phyloP scores from a whole-genome alignment of 768 basidiomycete species.

The Lactifluus pinguis region DNA sequence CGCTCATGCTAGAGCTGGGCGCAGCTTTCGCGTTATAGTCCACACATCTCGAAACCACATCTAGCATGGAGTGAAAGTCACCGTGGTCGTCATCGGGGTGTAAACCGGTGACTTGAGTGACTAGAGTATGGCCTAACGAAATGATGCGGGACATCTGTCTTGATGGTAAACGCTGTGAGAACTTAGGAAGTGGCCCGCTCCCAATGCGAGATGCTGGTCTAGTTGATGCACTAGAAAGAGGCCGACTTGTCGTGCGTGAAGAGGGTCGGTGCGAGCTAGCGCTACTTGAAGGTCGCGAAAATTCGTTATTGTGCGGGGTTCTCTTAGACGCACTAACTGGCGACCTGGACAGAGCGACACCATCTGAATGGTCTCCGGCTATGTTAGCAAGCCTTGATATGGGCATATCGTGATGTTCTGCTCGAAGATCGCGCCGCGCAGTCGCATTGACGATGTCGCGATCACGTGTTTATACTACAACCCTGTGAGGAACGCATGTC shows the following conservation, averaged over 20 bases:
- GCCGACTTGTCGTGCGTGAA: constrained; percentile 35
- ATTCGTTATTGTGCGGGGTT: constrained; percentile 33
- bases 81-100: constrained; percentile 34
- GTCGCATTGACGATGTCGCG: background rate
- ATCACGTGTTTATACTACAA: background rate
- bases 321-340: constrained; percentile 22
- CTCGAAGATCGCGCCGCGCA: background rate
- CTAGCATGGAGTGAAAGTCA: constrained; percentile 41
- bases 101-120: constrained; percentile 45
- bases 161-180: constrained; percentile 44
- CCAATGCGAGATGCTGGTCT: constrained; percentile 26
- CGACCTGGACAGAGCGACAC: background rate
- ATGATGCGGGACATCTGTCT: constrained; percentile 42
- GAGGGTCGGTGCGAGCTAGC: constrained; percentile 36
- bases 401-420: constrained; percentile 5
- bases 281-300: constrained; percentile 39
- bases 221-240: constrained; percentile 24
- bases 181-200: constrained; percentile 25
- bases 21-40: constrained; percentile 52
- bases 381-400: constrained; percentile 27
- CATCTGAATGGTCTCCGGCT: constrained; percentile 6
- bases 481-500: no score
- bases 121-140: constrained; percentile 46
- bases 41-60: constrained; percentile 49
- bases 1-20: constrained; percentile 44